Base-by-base conservation (phyloP, 1,284 basidiomycete genomes). In the Sporisorium scitamineum region DNA sequence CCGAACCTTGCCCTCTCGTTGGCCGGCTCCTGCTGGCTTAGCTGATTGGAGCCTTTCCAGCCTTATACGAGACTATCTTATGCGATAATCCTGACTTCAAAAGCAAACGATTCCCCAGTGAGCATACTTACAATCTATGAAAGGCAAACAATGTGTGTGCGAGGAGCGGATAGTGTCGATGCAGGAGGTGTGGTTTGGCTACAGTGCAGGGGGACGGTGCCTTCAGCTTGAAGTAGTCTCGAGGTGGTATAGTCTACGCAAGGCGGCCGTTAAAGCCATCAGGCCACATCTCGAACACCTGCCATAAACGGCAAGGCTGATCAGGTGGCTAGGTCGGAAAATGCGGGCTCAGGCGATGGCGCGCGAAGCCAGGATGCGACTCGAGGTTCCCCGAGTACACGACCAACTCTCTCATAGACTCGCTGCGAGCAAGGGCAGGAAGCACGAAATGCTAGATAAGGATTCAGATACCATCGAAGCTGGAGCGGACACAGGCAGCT, bases 241-340 rank as follows among this genome's bases (percentile, higher is more conserved):
- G 5, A 20, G n/a, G 29, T 5, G 26, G 13, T n/a, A n/a, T 8
- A 9, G 11, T 9, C n/a, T 24, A 26, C 8, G 24, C 34, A 41
- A 24, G 34, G 18, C 34, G 18, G 14, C 52, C 44, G 42, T 18
- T 41, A 53, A 55, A 51, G 54, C 44, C 47, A 48, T 44, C 31
- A 24, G 10, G 26, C 18, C 29, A 20, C 51, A 26, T 37, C 32
- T 39, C 34, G 24, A n/a, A 53, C 16, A 45, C 54, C 51, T 61
- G 44, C 58, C 51, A 61, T 61, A 61, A 45, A 54, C 56, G 47
- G 56, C 56, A 59, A 51, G 34, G 24, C 37, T 45, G 31, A 56
- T 56, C 54, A 45, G 32, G 54, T 47, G 54, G 26, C 20, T 22
- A 18, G 11, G 32, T 32, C 31, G 31, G n/a, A 24, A 34, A 22